phyloP scores from a whole-genome alignment of 2,329 filamentous ascomycete genomes.

The Scorias spongiosa region DNA sequence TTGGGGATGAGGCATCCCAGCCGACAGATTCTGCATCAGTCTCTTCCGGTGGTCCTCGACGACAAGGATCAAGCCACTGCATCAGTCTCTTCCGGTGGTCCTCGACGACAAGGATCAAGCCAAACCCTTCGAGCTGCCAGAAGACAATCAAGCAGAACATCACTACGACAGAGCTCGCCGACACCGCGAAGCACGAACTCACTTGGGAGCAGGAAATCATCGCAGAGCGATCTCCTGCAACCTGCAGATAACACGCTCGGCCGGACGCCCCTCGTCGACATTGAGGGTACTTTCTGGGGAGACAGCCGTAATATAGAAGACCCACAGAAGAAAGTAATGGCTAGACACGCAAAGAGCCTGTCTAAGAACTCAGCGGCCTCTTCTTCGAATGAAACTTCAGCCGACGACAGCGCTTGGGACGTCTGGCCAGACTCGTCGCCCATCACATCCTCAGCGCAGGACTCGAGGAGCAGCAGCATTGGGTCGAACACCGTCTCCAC shows the following conservation, averaged over 20 bases:
- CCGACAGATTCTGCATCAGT: conserved; percentile 24
- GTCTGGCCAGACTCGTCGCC: neutral
- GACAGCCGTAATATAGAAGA: conserved; percentile 10
- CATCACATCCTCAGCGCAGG: neutral
- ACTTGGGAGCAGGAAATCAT: conserved; percentile 2
- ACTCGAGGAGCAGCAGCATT: neutral
- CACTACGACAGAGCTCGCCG: conserved; percentile 5
- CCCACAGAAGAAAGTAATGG: conserved; percentile 1
- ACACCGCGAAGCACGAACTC: conserved; percentile 6
- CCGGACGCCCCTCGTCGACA: conserved; percentile 2
- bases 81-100: neutral
- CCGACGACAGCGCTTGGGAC: conserved; percentile 1
- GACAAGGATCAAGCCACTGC: conserved; percentile 13
- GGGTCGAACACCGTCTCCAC: neutral
- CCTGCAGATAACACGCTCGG: conserved; percentile 5
- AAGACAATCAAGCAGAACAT: conserved; percentile 15
- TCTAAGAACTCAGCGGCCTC: conserved; percentile 6
- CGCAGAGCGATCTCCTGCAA: conserved; percentile 4
- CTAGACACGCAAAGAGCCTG: conserved; percentile 9
- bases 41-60: conserved; percentile 2
- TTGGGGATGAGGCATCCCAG: conserved; percentile 76
- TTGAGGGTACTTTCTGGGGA: conserved; percentile 11
- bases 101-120: conserved; percentile 11
- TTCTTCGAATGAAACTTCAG: conserved; percentile 10
- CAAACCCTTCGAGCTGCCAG: conserved; percentile 10